A percentile compares a stretch with the other conserved stretches of the same genome.
These are phyloP conservation scores for Syzygium oleosum DNA, from an alignment of 345 rosid genomes.

Conservation along the genomic window DNA sequence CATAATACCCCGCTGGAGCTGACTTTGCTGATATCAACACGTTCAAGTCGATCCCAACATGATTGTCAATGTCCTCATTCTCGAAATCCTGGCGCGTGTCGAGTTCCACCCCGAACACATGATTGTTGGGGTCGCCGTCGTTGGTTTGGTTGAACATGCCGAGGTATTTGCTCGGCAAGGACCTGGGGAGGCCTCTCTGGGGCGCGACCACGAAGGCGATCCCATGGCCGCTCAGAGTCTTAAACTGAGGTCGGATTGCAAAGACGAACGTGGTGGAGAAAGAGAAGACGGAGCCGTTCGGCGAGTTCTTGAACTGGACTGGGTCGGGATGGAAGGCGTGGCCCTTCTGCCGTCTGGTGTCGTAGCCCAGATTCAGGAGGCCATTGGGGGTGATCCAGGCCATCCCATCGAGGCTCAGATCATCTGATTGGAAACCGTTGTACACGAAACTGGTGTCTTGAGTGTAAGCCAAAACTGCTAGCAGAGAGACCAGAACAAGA, in stretches of 20 bases:
- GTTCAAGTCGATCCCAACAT: too few relatives aligned
- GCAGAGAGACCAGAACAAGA: too few relatives aligned
- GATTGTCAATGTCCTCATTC: too few relatives aligned
- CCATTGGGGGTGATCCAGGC: constrained; percentile 22
- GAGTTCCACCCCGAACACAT: too few relatives aligned
- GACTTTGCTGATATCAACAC: too few relatives aligned
- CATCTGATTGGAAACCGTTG: background rate
- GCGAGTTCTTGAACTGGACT: constrained; percentile 26
- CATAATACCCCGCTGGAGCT: too few relatives aligned
- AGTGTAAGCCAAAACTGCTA: too few relatives aligned
- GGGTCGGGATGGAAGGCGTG: constrained; percentile 39
- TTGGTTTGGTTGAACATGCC: constrained; percentile 34
- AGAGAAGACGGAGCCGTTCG: constrained; percentile 16
- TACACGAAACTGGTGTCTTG: background rate
- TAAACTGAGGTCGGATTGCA: constrained; percentile 26
- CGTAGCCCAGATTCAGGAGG: constrained; percentile 36
- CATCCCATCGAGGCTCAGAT: constrained; percentile 30
- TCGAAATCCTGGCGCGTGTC: too few relatives aligned
- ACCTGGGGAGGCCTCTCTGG: constrained; percentile 30
- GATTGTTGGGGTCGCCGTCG: constrained; percentile 29
- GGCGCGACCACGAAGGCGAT: constrained; percentile 49
- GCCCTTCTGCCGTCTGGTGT: constrained; percentile 11
- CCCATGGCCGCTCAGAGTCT: constrained; percentile 29
- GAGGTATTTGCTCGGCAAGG: constrained; percentile 18
- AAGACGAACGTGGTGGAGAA: constrained; percentile 57